Conservation (phyloP, 805 yeast genomes). For the Maudiozyma turicensis region DNA sequence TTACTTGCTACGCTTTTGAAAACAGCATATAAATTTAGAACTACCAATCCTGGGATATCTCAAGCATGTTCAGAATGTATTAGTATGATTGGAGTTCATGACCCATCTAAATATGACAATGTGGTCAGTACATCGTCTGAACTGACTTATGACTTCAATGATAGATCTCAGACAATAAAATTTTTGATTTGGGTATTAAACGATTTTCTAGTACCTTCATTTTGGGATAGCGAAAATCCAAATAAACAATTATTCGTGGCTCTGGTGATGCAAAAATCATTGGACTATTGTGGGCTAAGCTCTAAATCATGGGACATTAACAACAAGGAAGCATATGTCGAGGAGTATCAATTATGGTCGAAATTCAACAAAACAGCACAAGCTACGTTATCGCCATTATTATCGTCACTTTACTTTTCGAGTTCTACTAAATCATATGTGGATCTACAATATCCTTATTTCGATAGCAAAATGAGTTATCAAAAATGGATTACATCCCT, state of each 20-base stretch:
- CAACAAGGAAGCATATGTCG: constrained; percentile 17
- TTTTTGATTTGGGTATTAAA: constrained; percentile 61
- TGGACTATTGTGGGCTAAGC: constrained; percentile 50
- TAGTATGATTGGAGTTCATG: constrained; percentile 70
- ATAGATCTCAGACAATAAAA: constrained; percentile 48
- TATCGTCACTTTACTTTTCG: constrained; percentile 59
- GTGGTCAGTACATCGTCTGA: constrained; percentile 27
- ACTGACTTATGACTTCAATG: constrained; percentile 53
- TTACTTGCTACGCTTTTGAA: constrained; percentile 46
- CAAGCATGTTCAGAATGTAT: constrained; percentile 57
- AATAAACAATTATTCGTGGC: constrained; percentile 75
- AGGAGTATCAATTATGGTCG: constrained; percentile 43
- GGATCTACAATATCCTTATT: constrained; percentile 54
- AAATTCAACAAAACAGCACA: constrained; percentile 55
- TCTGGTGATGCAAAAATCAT: constrained; percentile 77
- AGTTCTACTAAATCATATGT: constrained; percentile 42
- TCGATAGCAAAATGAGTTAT: constrained; percentile 43
- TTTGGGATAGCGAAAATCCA: constrained; percentile 87
- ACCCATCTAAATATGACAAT: constrained; percentile 44
- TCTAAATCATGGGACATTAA: constrained; percentile 26
- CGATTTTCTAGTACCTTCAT: constrained; percentile 65
- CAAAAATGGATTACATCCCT: constrained; percentile 65
- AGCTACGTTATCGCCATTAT: constrained; percentile 65
- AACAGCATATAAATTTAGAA: constrained; percentile 47
- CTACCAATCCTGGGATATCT: constrained; percentile 39